phyloP scores from a whole-genome alignment of 1,284 basidiomycete genomes.

The Schizopora paradoxa region DNA sequence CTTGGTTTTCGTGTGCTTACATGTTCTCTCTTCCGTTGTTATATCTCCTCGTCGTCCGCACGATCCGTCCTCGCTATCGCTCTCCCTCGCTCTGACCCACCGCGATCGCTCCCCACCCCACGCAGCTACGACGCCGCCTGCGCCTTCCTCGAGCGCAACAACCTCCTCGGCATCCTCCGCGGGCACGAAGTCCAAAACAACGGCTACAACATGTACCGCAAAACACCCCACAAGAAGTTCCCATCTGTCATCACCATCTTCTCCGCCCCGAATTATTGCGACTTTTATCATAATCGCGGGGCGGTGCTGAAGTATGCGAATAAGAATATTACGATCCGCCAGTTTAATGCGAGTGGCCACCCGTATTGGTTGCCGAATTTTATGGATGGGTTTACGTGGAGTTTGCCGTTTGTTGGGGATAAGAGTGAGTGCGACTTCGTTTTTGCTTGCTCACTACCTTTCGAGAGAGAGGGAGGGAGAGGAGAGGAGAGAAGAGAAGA shows the following conservation, averaged over 20 bases:
- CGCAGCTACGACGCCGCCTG: slow-evolving; percentile 89
- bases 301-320: slow-evolving; percentile 98
- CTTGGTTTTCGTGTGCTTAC: neutral
- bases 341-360: slow-evolving; percentile 92
- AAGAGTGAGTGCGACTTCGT: slow-evolving; percentile 65
- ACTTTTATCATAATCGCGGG: slow-evolving; percentile 94
- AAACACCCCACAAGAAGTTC: slow-evolving; percentile 87
- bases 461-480: no score
- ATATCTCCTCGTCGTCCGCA: no score
- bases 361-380: slow-evolving; percentile 96
- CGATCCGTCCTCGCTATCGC: no score
- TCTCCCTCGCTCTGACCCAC: no score
- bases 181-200: slow-evolving; percentile 98
- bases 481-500: no score
- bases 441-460: neutral
- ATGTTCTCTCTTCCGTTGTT: neutral
- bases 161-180: slow-evolving; percentile 88
- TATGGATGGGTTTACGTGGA: slow-evolving; percentile 99
- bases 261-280: slow-evolving; percentile 95
- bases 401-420: slow-evolving; percentile 94
- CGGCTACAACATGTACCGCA: slow-evolving; percentile 93
- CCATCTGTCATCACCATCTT: slow-evolving; percentile 96
- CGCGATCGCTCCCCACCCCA: slow-evolving; percentile 9
- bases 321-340: slow-evolving; percentile 95
- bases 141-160: slow-evolving; percentile 90